phyloP scores from a whole-genome alignment of 768 basidiomycete species.

The Sistotremastrum niveocremeum region DNA sequence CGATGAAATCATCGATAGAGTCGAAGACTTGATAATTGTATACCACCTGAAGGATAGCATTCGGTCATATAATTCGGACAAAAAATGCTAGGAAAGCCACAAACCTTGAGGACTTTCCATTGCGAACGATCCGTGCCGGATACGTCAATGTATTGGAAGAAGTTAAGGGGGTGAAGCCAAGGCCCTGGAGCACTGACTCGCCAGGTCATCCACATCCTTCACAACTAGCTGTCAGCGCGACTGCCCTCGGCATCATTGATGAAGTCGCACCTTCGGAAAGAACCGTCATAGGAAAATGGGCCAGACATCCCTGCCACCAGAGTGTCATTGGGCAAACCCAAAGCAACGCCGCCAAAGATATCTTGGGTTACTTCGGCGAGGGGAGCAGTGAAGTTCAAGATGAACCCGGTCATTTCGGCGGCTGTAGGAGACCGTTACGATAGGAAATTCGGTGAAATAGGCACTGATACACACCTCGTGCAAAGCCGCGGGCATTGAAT shows the following conservation, averaged over 20 bases:
- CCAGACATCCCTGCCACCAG: slow-evolving; percentile 31
- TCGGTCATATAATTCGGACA: not conserved
- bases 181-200: slow-evolving; percentile 34
- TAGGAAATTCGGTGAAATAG: slow-evolving; percentile 17
- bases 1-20: slow-evolving; percentile 33
- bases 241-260: slow-evolving; percentile 6
- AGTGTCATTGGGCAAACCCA: slow-evolving; percentile 34
- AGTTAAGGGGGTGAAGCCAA: slow-evolving; percentile 39
- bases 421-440: not conserved
- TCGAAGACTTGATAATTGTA: slow-evolving; percentile 48
- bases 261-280: slow-evolving; percentile 28
- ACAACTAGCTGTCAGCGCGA: not conserved
- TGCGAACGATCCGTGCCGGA: slow-evolving; percentile 36
- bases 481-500: slow-evolving; percentile 35
- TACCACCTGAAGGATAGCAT: slow-evolving; percentile 24
- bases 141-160: slow-evolving; percentile 45
- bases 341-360: slow-evolving; percentile 31
- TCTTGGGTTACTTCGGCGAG: slow-evolving; percentile 21
- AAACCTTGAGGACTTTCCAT: slow-evolving; percentile 42
- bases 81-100: not conserved
- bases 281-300: slow-evolving; percentile 47
- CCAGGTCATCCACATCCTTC: slow-evolving; percentile 35
- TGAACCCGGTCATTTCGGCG: too few species aligned
- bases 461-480: slow-evolving; percentile 6
- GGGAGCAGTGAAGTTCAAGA: not conserved